A percentile compares a stretch with the other conserved stretches of the same genome.
Evolutionary conservation across 306 rosid species (phyloP).

Genomic region (Pachyrhizus erosus): DNA sequence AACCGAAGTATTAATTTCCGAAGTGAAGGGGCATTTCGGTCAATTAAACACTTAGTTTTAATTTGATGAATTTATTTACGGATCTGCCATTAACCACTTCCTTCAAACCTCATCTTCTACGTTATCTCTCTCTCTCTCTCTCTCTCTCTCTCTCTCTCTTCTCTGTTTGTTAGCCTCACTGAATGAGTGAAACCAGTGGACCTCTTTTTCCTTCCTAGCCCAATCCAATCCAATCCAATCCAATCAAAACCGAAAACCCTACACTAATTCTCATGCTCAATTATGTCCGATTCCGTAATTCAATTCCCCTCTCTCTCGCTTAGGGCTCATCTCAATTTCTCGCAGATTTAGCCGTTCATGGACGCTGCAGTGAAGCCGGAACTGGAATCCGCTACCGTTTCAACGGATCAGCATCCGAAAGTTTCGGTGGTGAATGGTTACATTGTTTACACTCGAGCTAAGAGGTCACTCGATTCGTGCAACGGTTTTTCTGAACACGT

Average conservation of each 20-base stretch:
- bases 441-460: slow-evolving; percentile 77
- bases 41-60: neutral
- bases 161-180: neutral
- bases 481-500: slow-evolving; percentile 34
- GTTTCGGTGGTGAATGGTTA: slow-evolving; percentile 65
- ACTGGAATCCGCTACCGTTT: slow-evolving; percentile 44
- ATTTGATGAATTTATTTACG: slow-evolving; percentile 43
- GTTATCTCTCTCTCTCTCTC: neutral
- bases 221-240: neutral
- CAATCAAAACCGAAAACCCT: slow-evolving; percentile 44
- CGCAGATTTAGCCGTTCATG: slow-evolving; percentile 41
- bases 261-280: neutral
- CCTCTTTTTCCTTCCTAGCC: slow-evolving; percentile 38
- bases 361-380: slow-evolving; percentile 58
- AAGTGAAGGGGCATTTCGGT: neutral
- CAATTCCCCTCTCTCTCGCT: slow-evolving; percentile 15
- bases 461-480: slow-evolving; percentile 48
- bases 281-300: neutral
- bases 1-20: too few species aligned
- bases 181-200: slow-evolving; percentile 41
- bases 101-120: slow-evolving; percentile 22
- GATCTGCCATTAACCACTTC: slow-evolving; percentile 45
- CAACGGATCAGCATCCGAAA: slow-evolving; percentile 53
- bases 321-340: neutral
- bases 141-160: slow-evolving; percentile 16